Conservation (phyloP, 2,329 filamentous ascomycete genomes). For the Aspergillus fijiensis region DNA sequence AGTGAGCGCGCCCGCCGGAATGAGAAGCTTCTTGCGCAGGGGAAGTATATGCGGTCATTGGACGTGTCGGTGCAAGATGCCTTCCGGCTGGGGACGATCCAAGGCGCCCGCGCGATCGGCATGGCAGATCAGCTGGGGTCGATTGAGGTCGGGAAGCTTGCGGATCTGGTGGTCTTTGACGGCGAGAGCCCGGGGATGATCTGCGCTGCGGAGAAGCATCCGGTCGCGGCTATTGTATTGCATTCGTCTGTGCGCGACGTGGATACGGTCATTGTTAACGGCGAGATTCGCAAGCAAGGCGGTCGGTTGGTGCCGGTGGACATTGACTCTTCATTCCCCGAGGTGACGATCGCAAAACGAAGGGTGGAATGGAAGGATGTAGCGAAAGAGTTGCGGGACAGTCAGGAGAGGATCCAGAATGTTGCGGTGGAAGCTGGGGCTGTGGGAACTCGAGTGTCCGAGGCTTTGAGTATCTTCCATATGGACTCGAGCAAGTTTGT, state of each 20-base stretch:
- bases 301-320: neutral
- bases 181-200: slow-evolving; percentile 26
- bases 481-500: neutral
- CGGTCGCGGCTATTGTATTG: slow-evolving; percentile 31
- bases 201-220: slow-evolving; percentile 28
- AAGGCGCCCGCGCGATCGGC: slow-evolving; percentile 29
- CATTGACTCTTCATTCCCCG: neutral
- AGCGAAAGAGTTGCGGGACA: neutral
- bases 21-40: slow-evolving; percentile 10
- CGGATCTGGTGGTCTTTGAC: slow-evolving; percentile 34
- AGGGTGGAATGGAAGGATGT: neutral
- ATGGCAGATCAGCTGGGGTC: slow-evolving; percentile 29
- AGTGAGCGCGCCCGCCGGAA: slow-evolving; percentile 22
- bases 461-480: neutral
- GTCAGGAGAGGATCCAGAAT: neutral
- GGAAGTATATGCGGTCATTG: slow-evolving; percentile 12
- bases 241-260: slow-evolving; percentile 20
- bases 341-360: neutral
- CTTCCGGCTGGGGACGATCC: slow-evolving; percentile 30
- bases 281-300: neutral
- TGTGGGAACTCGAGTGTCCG: neutral
- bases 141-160: slow-evolving; percentile 29
- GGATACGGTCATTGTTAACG: neutral
- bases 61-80: slow-evolving; percentile 25
- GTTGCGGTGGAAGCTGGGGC: neutral